Evolutionary conservation across 2,329 filamentous ascomycete species (phyloP).

Genomic region (Aspergillus tamarii): DNA sequence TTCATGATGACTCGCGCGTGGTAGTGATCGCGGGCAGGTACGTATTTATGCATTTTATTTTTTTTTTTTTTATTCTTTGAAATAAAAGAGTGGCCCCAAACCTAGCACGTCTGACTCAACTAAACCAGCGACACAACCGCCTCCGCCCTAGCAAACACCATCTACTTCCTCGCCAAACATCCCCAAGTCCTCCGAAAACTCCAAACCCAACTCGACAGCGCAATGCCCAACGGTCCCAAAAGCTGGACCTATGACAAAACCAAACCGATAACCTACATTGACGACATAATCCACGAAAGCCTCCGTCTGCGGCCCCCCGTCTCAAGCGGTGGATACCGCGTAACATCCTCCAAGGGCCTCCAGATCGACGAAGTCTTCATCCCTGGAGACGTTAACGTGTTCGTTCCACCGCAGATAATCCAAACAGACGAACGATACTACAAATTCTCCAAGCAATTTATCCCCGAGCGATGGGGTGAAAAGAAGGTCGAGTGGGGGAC

Average conservation of each 20-base stretch:
- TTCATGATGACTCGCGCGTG: constrained; percentile 20
- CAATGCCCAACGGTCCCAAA: constrained; percentile 26
- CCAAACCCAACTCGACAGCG: constrained; percentile 32
- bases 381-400: constrained; percentile 34
- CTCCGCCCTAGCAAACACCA: constrained; percentile 29
- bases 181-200: constrained; percentile 34
- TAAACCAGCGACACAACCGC: constrained; percentile 41
- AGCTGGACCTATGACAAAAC: constrained; percentile 71
- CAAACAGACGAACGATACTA: constrained; percentile 31
- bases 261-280: constrained; percentile 80
- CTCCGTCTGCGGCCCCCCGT: constrained; percentile 41
- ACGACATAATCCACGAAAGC: constrained; percentile 70
- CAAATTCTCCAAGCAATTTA: constrained; percentile 26
- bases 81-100: not conserved
- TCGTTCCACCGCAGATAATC: constrained; percentile 26
- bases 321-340: constrained; percentile 32
- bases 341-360: constrained; percentile 35
- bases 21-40: constrained; percentile 22
- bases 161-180: constrained; percentile 40
- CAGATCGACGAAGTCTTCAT: constrained; percentile 36
- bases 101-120: not conserved
- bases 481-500: constrained; percentile 19
- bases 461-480: constrained; percentile 37
- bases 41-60: not conserved
- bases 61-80: no score